Base-by-base conservation (phyloP, 2,329 filamentous ascomycete genomes). In the Phoma sp. region DNA sequence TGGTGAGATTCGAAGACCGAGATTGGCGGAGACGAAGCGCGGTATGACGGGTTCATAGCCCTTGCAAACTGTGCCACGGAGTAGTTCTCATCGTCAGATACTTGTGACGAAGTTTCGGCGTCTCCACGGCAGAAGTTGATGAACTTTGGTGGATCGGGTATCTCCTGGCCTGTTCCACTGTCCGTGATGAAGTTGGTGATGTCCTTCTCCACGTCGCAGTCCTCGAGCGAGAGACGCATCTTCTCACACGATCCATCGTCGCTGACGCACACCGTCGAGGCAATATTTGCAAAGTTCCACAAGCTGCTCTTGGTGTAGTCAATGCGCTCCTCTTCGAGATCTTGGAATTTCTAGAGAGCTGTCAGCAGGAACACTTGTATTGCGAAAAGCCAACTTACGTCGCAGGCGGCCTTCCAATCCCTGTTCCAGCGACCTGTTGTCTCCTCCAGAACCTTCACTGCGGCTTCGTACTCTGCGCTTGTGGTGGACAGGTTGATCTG, bases 101-200 rank as follows among this genome's bases (percentile, higher is more conserved):
- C 81, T 60, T 95, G 91, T 1, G 94, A 97, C 63, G 87, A 86
- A 33, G 85, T 87, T 65, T 99, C 95, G 50, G 83, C 83, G 73
- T 96, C 93, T 15, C 94, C 95, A 10, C 95, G 89, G 74, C 92
- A 96, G 76, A 98, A 99, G 80, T 99, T 97, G 85, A 99, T 97
- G 75, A 97, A 99, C 75, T 92, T 97, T 38, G 95, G 95, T 22
- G 95, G 87, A 74, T 97, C 95, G 1, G 95, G 96, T 41, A 99
- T 99, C 74, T 99, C 96, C 75, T 98, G 94, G 5, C 95, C 93
- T 2, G 95, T 99, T 21, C 94, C 94, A 61, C 80, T 85, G 43
- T 96, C 92, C 60, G 84, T 89, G 77, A 99, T 99, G 79, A 99
- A 99, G 60, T 77, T 81, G 21, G 86, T 79, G 60, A 99, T 97